Conservation (phyloP, 306 rosid genomes). For the Gastrolobium bilobum region DNA sequence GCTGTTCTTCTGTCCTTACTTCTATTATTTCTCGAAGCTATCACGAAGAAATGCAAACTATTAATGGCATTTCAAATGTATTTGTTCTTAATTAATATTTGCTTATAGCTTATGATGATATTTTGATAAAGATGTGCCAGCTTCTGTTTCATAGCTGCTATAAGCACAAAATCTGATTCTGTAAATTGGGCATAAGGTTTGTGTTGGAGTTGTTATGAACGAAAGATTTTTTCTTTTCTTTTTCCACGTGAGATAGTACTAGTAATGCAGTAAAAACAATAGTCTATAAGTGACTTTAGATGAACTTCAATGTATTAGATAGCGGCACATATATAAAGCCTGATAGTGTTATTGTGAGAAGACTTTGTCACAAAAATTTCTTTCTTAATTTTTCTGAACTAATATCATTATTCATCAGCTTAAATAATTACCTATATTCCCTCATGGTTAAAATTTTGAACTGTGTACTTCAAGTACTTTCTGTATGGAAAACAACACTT, state of each 20-base stretch:
- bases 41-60: neutral
- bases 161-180: neutral
- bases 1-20: neutral
- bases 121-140: neutral
- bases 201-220: slow-evolving; percentile 6
- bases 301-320: neutral
- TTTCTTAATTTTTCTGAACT: neutral
- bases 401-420: neutral
- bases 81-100: neutral
- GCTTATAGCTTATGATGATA: neutral
- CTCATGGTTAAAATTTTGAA: neutral
- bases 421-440: neutral
- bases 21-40: neutral
- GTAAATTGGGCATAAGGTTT: neutral
- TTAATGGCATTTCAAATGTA: neutral
- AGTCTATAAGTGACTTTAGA: neutral
- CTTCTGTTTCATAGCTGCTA: neutral
- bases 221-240: neutral
- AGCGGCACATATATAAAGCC: neutral
- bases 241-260: neutral
- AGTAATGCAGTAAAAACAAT: neutral
- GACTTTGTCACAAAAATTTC: neutral
- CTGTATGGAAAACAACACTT: slow-evolving; percentile 39
- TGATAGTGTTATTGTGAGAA: neutral
- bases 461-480: slow-evolving; percentile 37